Conservation (phyloP, 805 yeast species). For the Schwanniomyces vanrijiae region DNA sequence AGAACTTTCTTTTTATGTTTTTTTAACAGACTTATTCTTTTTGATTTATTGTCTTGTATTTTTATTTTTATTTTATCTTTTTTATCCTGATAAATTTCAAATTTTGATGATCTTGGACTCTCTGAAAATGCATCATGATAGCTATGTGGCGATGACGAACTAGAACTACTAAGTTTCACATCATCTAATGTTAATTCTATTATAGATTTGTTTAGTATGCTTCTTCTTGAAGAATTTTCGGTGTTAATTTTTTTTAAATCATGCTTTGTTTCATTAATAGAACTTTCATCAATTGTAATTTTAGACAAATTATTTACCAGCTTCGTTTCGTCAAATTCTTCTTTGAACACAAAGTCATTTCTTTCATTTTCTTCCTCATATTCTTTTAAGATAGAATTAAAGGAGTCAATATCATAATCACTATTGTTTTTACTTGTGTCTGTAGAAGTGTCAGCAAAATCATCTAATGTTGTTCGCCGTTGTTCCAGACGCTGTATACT, state of each 20-base stretch:
- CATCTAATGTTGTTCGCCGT: slow-evolving; percentile 17
- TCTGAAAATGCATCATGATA: background rate
- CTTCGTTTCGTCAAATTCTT: slow-evolving; percentile 25
- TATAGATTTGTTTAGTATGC: slow-evolving; percentile 5
- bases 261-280: background rate
- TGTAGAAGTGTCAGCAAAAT: slow-evolving; percentile 41
- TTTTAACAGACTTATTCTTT: background rate
- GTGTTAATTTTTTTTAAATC: background rate
- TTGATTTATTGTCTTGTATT: slow-evolving; percentile 7
- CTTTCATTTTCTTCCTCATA: slow-evolving; percentile 13
- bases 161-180: slow-evolving; percentile 2
- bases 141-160: background rate
- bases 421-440: slow-evolving; percentile 7
- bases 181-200: slow-evolving; percentile 13
- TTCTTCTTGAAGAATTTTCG: slow-evolving; percentile 3
- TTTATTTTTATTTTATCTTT: background rate
- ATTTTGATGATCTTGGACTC: slow-evolving; percentile 7
- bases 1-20: slow-evolving; percentile 12
- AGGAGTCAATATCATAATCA: slow-evolving; percentile 24
- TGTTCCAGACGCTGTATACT: background rate
- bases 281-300: background rate
- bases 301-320: background rate
- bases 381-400: slow-evolving; percentile 31
- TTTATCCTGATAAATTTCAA: slow-evolving; percentile 10
- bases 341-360: slow-evolving; percentile 23